Evolutionary conservation across 1,284 basidiomycete species (phyloP), one percentile per base, ranked within the genome.

Genomic region (Microbotryum saponariae): DNA sequence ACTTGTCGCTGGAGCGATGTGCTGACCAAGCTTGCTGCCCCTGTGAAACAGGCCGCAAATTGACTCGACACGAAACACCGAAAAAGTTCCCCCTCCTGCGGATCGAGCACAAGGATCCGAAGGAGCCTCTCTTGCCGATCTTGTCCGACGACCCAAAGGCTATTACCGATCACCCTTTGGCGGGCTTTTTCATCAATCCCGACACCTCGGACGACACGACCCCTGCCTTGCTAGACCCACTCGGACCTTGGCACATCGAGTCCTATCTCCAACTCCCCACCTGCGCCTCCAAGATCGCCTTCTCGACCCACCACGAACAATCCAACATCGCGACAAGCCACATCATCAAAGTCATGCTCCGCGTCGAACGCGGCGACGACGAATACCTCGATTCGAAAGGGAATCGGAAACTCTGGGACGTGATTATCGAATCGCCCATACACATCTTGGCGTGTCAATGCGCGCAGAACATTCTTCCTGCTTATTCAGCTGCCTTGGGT

Each of bases 401-500:
- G 48, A 86, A 82, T 73, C 80, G 83, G 65, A 91, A 90, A 53
- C 66, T 75, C 29, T 88, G 72, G 76, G 93, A 97, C 76, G 91
- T 97, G 70, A 86, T 92, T 55, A 85, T 97, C 60, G 88, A 90
- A 71, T 83, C 83, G 0, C 89, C 89, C 0, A 80, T 92, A 31
- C 83, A 86, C 60, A 83, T 91, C 60, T 80, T 90, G 57, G 88
- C 88, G 9, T 88, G 89, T 62, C 78, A 86, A 77, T 49, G 73
- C 37, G 69, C 51, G 2, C 63, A 65, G 25, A 69, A 67, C 27
- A 67, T 65, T 59, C 68, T 71, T 21, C 56, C 61, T 27, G 56
- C 60, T 45, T 61, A 65, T 49, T 50, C 57, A 27, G 33, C 10
- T n/a, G 27, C 48, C 49, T 10, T 53, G n/a, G 27, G 6, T 27